Evolutionary conservation across 257 asterid genomes (phyloP), one percentile per base, ranked within the genome.

Genomic region (Eustoma russellianum): DNA sequence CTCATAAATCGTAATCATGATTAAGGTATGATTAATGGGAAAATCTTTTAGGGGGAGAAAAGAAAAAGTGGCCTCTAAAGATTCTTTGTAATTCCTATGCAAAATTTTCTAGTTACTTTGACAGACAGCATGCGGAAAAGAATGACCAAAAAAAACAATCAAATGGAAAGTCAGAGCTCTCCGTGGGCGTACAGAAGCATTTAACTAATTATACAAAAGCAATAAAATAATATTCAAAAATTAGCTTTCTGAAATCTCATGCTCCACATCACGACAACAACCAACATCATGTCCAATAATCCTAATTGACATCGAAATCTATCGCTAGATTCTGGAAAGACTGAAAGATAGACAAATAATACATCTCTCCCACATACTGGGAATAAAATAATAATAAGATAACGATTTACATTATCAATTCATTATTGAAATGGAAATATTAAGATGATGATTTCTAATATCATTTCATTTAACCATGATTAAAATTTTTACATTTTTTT

Each of bases 21-120:
- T 81, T 79, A 79, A 70, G 53, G 80, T 77, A 75, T 84, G 91
- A 84, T 81, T 74, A 73, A 71, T 65, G 73, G 70, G n/a, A n/a
- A 61, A 68, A 60, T 72, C 67, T 51, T 61, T 59, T 8, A 54
- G 30, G 30, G n/a, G 30, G 30, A 24, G 30, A 24, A 24, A 24
- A 24, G 17, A 41, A 45, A 18, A 54, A 10, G 11, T 48, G 46
- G 47, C 40, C 33, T 17, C 17, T 17, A 62, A 68, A 58, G 54
- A 41, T 64, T 52, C 57, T 38, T 30, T 30, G 24, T 8, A 41
- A 34, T n/a, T 12, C 47, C 52, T 48, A 64, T 58, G 72, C 71
- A 74, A 33, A 38, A 56, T 45, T 54, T 66, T 65, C 76, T 64
- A 61, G 38, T 59, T 15, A 18, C 57, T 77, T 57, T 76, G 63